Base-by-base conservation (phyloP, 1,139 yeast species). In the Yamadazyma epiphylla region DNA sequence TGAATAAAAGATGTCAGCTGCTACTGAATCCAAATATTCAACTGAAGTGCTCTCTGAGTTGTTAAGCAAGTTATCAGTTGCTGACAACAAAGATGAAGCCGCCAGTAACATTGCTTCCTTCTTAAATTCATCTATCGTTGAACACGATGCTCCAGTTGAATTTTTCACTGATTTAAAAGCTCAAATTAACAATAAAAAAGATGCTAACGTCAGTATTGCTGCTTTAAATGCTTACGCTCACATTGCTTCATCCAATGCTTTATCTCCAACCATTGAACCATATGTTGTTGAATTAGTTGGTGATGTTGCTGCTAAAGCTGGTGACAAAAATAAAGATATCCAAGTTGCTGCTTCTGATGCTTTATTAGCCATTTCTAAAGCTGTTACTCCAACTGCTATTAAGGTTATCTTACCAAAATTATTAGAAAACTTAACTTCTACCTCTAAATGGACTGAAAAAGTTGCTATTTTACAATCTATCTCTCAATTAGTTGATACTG, bases 361-460 rank as follows among this genome's bases (percentile, higher is more conserved):
- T 60, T 75, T 88, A 59, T 56, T 76, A 48, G 82, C 94, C 54
- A 71, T 91, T 51, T 76, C 94, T 49, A 62, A 70, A 50, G 80
- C 94, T 55, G 69, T 87, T 65, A 86, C 95, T 62, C 98, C 98
- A 58, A 79, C 84, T 49, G 83, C 97, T 45, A 79, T 89, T 70
- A 91, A 91, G 81, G 80, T 85, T 48, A 62, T 88, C 58, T 77
- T 91, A 58, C 96, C 97, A 50, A 74, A 74, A 58, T 70, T 91
- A 58, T 75, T 86, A 53, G 66, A 68, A 43, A 70, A 83, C 63
- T 74, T 89, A 58, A 61, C 75, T 41, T 53, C 67, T 60, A 78
- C 96, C 59, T 81, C 76, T 79, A 91, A 91, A 74, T 91, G 98
- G 98, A 89, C 91, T 55, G 97, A 91, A 77, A 91, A 91, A 81